These are phyloP conservation scores for Pseudoscleropodium purum DNA, from an alignment of 225 moss, liverwort and hornwort species.

Conservation along the genomic window DNA sequence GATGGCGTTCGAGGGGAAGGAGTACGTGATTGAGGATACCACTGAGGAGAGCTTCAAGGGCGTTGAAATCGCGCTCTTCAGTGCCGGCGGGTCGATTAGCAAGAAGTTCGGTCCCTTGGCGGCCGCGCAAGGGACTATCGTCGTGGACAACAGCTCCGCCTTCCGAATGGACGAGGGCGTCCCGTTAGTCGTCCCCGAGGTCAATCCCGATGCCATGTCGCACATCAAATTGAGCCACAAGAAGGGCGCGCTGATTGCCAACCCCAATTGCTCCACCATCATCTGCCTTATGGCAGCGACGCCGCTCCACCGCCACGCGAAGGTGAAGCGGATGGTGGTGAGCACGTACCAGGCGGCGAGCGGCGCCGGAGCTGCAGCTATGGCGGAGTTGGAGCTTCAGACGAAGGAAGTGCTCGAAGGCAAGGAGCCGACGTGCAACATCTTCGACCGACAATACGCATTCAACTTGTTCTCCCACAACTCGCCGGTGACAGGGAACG, in stretches of 20 bases:
- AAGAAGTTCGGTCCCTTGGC: conserved; percentile 80
- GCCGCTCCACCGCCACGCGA: conserved; percentile 88
- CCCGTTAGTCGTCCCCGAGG: conserved; percentile 88
- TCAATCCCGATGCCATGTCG: conserved; percentile 86
- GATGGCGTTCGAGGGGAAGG: conserved; percentile 68
- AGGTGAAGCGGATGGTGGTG: conserved; percentile 97
- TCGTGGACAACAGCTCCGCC: conserved; percentile 94
- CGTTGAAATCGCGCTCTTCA: conserved; percentile 89
- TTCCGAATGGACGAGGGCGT: conserved; percentile 87
- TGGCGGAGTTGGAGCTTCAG: conserved; percentile 92
- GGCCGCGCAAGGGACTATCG: conserved; percentile 66
- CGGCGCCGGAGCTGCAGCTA: conserved; percentile 96
- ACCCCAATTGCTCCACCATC: conserved; percentile 98
- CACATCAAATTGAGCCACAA: conserved; percentile 81
- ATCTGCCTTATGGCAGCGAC: conserved; percentile 95
- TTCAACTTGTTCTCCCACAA: conserved; percentile 98
- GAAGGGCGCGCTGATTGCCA: conserved; percentile 87
- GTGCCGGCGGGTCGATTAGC: conserved; percentile 96
- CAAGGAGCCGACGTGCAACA: conserved; percentile 85
- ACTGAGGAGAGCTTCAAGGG: conserved; percentile 73
- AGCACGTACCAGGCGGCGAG: conserved; percentile 99
- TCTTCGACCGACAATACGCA: conserved; percentile 81
- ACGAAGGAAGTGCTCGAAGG: conserved; percentile 86
- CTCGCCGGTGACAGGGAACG: conserved; percentile 72
- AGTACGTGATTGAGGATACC: conserved; percentile 77